phyloP scores from a whole-genome alignment of 345 rosid species.

The Bretschneidera sinensis region DNA sequence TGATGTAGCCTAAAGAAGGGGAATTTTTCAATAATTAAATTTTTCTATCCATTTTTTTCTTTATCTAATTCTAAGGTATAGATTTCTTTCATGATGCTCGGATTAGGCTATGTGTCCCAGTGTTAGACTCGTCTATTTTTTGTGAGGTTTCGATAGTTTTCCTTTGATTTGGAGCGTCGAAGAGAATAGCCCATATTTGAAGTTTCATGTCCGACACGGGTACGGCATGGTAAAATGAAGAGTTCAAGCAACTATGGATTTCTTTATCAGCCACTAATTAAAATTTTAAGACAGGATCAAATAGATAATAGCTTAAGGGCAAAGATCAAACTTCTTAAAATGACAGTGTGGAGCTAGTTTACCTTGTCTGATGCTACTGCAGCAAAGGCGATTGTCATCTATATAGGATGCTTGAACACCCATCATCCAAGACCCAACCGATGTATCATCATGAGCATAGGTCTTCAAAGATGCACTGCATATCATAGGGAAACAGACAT shows the following conservation, averaged over 20 bases:
- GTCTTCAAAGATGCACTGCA: slow-evolving; percentile 91
- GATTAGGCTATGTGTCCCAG: no score
- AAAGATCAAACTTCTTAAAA: neutral
- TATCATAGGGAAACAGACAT: neutral
- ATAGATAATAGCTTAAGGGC: neutral
- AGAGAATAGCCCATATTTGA: no score
- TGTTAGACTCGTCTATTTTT: no score
- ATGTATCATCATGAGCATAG: slow-evolving; percentile 76
- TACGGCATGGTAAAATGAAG: no score
- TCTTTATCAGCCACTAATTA: neutral
- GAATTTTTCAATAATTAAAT: no score
- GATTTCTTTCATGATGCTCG: no score
- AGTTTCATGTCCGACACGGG: no score
- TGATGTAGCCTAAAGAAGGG: no score
- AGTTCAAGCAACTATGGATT: neutral
- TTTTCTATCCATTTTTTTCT: no score
- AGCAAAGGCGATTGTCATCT: slow-evolving; percentile 88
- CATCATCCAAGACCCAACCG: slow-evolving; percentile 97
- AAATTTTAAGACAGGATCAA: neutral
- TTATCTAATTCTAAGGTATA: no score
- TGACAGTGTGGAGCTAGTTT: slow-evolving; percentile 8
- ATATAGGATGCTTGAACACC: slow-evolving; percentile 82
- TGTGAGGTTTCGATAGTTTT: no score
- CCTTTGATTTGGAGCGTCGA: no score
- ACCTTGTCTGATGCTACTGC: slow-evolving; percentile 90